Evolutionary conservation across 1,284 basidiomycete species (phyloP).

Genomic region (Schizophyllum commune): DNA sequence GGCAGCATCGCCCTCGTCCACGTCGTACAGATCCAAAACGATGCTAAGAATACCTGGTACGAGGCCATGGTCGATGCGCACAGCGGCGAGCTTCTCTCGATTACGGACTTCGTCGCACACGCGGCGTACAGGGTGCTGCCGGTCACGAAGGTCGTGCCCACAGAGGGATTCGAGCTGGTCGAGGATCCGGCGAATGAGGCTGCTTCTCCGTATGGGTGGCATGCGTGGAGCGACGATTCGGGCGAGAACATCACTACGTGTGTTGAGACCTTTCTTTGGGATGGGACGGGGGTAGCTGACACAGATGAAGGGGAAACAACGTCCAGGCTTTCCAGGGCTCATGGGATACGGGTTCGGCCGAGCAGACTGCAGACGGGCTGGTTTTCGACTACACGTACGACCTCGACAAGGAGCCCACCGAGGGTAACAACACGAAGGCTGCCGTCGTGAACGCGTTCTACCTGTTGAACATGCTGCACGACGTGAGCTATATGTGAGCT

Average conservation of each 20-base stretch:
- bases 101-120: constrained; percentile 43
- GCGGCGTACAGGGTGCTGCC: constrained; percentile 32
- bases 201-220: constrained; percentile 16
- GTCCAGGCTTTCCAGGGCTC: constrained; percentile 28
- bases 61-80: constrained; percentile 60
- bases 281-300: not conserved
- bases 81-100: constrained; percentile 38
- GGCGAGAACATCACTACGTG: constrained; percentile 12
- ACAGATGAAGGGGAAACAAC: constrained; percentile 25
- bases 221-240: constrained; percentile 9
- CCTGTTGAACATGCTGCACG: constrained; percentile 39
- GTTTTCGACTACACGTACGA: constrained; percentile 33
- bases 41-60: constrained; percentile 45
- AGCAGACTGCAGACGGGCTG: constrained; percentile 24
- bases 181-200: constrained; percentile 25
- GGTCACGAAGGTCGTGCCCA: constrained; percentile 22
- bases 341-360: constrained; percentile 14
- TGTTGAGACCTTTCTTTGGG: not conserved
- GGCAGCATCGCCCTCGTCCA: constrained; percentile 43
- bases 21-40: constrained; percentile 49
- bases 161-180: constrained; percentile 25
- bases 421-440: constrained; percentile 29
- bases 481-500: constrained; percentile 28
- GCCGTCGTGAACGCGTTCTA: constrained; percentile 44
- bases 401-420: constrained; percentile 17